Base-by-base conservation (phyloP, 2,329 filamentous ascomycete species). In the Albifimbria verrucaria region DNA sequence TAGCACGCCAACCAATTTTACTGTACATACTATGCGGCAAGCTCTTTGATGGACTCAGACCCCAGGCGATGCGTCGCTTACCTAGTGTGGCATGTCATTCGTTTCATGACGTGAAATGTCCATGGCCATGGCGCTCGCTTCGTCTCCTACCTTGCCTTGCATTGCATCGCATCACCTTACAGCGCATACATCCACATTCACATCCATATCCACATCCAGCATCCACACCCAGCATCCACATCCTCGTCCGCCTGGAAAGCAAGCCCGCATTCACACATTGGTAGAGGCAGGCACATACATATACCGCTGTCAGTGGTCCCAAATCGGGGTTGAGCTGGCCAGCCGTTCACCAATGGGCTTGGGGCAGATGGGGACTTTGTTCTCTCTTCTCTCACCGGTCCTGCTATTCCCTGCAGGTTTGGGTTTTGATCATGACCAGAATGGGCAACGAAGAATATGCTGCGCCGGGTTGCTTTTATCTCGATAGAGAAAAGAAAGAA, bases 361-460 rank as follows among this genome's bases (percentile, higher is more conserved):
- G 21, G 44, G 23, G 44, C 4, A 26, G 25, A 25, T 24, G 44
- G 21, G 44, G 25, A 39, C 12, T 10, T 47, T 47, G 44, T 47
- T 47, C 21, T 47, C 44, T 47, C 44, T 47, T 47, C 22, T 47
- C 44, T 47, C 44, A 47, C 44, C 23, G 21, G 44, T n/a, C 44
- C n/a, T 17, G 32, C 32, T 39, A n/a, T n/a, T 39, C 32, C 32
- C 12, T 39, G 12, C 32, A 39, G 15, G 15, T 39, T 39, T 12
- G 32, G 4, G 5, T 39, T 39, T 39, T 39, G 15, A 17, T 39
- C 12, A 4, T 15, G n/a, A n/a, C n/a, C n/a, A n/a, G n/a, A n/a
- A n/a, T n/a, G n/a, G n/a, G n/a, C n/a, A n/a, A n/a, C n/a, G n/a
- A n/a, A n/a, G n/a, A n/a, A n/a, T n/a, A n/a, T n/a, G n/a, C n/a